A percentile compares a stretch with the other conserved stretches of the same genome.
Conservation (phyloP, 352 stramenopile genomes). For the Globisporangium cylindrosporum region DNA sequence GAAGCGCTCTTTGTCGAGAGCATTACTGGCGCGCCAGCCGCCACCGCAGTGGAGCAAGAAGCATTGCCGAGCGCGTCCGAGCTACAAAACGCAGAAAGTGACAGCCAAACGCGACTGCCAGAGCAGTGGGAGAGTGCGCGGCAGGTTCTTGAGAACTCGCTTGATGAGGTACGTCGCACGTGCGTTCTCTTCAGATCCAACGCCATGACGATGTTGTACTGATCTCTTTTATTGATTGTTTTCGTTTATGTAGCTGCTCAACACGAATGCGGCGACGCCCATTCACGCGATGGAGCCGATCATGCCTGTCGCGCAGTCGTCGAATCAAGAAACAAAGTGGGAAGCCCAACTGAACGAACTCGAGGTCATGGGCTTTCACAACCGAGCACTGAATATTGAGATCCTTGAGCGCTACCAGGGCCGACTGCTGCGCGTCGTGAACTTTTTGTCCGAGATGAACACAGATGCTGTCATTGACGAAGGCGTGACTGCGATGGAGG, state of each 20-base stretch:
- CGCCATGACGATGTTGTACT: not conserved
- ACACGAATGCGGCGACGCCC: conserved; percentile 29
- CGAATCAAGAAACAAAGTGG: conserved; percentile 59
- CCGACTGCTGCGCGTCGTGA: conserved; percentile 77
- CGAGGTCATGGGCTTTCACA: conserved; percentile 68
- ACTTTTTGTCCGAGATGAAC: conserved; percentile 71
- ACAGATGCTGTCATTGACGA: conserved; percentile 12
- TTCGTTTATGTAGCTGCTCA: conserved; percentile 23
- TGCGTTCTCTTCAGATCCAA: not conserved
- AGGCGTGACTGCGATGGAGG: conserved; percentile 36
- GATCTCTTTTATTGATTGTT: conserved; percentile 1
- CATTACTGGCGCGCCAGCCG: conserved; percentile 7
- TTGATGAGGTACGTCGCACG: conserved; percentile 38
- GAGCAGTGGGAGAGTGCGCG: conserved; percentile 44
- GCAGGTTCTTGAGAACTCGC: conserved; percentile 35
- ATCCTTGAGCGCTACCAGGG: conserved; percentile 82
- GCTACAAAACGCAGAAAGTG: not conserved
- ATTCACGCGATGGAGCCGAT: conserved; percentile 75
- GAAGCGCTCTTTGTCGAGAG: conserved; percentile 70
- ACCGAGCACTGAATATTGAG: conserved; percentile 59
- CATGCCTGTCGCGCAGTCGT: conserved; percentile 48
- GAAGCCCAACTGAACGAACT: conserved; percentile 60
- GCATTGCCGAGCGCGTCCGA: not conserved
- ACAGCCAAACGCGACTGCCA: conserved; percentile 25
- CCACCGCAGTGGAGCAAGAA: not conserved